Evolutionary conservation across 345 rosid species (phyloP), one percentile per base, ranked within the genome.

Genomic region (Moricandia moricandioides): DNA sequence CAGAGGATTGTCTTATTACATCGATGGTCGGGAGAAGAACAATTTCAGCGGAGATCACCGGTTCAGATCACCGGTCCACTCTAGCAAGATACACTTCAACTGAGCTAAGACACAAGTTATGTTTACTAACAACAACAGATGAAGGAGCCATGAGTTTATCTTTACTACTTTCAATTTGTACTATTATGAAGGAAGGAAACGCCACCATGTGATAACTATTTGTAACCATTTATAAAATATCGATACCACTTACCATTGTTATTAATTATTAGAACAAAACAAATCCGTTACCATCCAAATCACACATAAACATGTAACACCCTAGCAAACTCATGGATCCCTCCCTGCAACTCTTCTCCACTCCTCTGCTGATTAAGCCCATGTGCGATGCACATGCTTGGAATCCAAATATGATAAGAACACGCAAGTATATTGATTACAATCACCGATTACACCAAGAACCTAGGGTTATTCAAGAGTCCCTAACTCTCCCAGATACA

Each of bases 111-210:
- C 72, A 1, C 26, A 62, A 14, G 1, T 8, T 60, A 43, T 43
- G 51, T 6, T 43, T 43, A 43, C 13, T 5, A 43, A 43, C 47
- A 30, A 77, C 72, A 78, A 71, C 77, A 77, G 62, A 77, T 33
- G 80, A 65, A 77, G 67, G 72, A 71, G 81, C 56, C 76, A 71
- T 77, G 76, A 77, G 72, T 77, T 71, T 3, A 77, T 71, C 35
- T 52, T 4, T 55, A 30, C 47, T 54, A n/a, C 26, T 29, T 63
- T 64, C 24, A 2, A 21, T 71, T 4, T 26, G 27, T 14, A 49
- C 55, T 49, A 58, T 6, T 47, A 47, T 47, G 37, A 1, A 43
- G 45, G 67, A 65, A 57, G 76, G 58, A 76, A 63, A 58, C 27
- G 76, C 72, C 81, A 71, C 72, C 81, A 71, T 65, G 55, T 33